Evolutionary conservation across 805 yeast genomes (phyloP).

Genomic region (Saturnispora quitensis): DNA sequence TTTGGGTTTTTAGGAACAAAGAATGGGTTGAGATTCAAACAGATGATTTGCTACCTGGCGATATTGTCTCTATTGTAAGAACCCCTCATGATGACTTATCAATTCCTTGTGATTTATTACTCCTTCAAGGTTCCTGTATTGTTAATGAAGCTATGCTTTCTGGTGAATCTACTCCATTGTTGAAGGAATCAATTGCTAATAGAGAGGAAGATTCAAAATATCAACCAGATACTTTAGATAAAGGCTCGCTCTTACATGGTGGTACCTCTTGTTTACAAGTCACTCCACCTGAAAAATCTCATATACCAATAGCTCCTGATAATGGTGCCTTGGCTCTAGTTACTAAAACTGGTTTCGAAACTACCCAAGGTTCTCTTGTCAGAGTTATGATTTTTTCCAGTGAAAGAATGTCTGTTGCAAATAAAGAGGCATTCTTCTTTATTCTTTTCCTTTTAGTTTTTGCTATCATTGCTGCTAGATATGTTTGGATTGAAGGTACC

Average conservation of each 20-base stretch:
- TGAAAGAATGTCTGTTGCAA: constrained; percentile 94
- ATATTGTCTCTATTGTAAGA: constrained; percentile 77
- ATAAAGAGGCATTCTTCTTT: constrained; percentile 87
- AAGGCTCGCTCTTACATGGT: constrained; percentile 83
- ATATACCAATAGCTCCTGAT: constrained; percentile 70
- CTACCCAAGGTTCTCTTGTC: constrained; percentile 94
- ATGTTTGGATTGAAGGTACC: constrained; percentile 97
- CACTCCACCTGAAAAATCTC: constrained; percentile 47
- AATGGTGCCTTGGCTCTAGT: constrained; percentile 87
- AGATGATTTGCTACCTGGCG: constrained; percentile 81
- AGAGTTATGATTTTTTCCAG: constrained; percentile 96
- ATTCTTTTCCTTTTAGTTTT: constrained; percentile 82
- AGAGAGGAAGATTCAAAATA: constrained; percentile 66
- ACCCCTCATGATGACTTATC: constrained; percentile 81
- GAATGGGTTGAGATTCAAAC: constrained; percentile 67
- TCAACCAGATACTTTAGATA: constrained; percentile 76
- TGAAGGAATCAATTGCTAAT: constrained; percentile 81
- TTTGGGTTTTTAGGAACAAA: constrained; percentile 61
- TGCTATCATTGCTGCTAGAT: constrained; percentile 94
- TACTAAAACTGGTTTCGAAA: constrained; percentile 93
- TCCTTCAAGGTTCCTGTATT: constrained; percentile 85
- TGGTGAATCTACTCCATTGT: constrained; percentile 95
- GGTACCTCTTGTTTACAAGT: constrained; percentile 96
- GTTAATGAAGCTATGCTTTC: constrained; percentile 98
- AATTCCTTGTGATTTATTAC: constrained; percentile 84